Conservation (phyloP, 164 flowering plant genomes). For the Pachysandra terminalis region DNA sequence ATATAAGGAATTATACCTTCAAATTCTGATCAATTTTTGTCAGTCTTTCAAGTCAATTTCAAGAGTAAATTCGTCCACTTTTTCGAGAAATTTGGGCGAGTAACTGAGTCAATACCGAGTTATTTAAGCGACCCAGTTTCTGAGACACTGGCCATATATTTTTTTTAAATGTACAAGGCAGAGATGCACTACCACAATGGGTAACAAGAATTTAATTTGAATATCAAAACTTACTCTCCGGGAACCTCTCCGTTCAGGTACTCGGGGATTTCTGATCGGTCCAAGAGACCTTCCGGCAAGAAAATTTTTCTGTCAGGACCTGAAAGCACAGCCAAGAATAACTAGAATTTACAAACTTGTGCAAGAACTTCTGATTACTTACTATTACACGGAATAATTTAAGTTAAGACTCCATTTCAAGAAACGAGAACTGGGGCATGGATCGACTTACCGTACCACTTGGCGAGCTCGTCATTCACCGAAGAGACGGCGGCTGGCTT, state of each 20-base stretch:
- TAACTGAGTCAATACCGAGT: too few relatives aligned
- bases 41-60: too few relatives aligned
- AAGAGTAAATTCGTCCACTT: too few relatives aligned
- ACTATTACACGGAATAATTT: too few relatives aligned
- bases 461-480: constrained; percentile 86
- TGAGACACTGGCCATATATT: too few relatives aligned
- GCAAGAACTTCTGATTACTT: too few relatives aligned
- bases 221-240: constrained; percentile 70
- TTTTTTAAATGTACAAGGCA: background rate
- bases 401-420: background rate
- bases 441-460: constrained; percentile 90
- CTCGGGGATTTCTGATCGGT: constrained; percentile 86
- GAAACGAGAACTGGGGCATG: background rate
- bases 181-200: too few relatives aligned
- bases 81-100: too few relatives aligned
- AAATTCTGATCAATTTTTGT: too few relatives aligned
- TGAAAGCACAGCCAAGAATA: constrained; percentile 17
- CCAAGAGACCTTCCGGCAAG: constrained; percentile 95
- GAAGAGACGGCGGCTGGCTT: constrained; percentile 47
- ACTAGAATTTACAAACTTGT: background rate
- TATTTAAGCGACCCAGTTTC: too few relatives aligned
- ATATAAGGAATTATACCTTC: too few relatives aligned
- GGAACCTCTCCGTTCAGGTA: constrained; percentile 97
- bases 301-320: constrained; percentile 97
- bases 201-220: too few relatives aligned